Conservation (phyloP, 768 basidiomycete species). For the Panaeolus cyanescens region DNA sequence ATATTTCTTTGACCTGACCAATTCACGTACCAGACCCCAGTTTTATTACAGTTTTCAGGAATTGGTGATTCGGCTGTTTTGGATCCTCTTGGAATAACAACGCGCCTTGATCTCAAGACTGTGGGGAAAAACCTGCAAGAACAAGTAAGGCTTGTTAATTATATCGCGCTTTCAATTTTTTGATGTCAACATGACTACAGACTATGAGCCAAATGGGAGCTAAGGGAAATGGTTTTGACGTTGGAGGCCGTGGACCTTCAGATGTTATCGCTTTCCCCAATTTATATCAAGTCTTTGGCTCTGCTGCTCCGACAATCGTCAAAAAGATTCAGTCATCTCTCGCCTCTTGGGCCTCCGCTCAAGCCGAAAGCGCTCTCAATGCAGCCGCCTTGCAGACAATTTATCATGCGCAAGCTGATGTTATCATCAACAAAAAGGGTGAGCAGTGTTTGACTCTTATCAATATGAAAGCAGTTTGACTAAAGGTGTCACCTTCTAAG, state of each 20-base stretch:
- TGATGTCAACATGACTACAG: background rate
- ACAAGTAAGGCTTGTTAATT: conserved; percentile 30
- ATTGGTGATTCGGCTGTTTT: conserved; percentile 54
- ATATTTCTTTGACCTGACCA: background rate
- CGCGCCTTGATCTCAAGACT: conserved; percentile 45
- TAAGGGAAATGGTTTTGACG: conserved; percentile 38
- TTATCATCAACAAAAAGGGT: conserved; percentile 50
- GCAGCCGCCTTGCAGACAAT: conserved; percentile 43
- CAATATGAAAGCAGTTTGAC: background rate
- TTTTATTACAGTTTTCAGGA: conserved; percentile 55
- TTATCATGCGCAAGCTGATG: conserved; percentile 43
- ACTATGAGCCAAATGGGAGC: conserved; percentile 42
- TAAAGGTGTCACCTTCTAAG: background rate
- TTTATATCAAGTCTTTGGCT: conserved; percentile 47
- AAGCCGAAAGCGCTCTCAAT: conserved; percentile 39
- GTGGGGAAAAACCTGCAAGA: conserved; percentile 63
- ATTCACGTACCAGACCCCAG: conserved; percentile 35
- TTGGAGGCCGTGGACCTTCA: conserved; percentile 44
- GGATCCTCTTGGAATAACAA: conserved; percentile 44
- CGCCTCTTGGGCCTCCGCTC: conserved; percentile 43
- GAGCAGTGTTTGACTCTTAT: conserved; percentile 8
- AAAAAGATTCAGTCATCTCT: conserved; percentile 39
- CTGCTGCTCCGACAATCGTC: conserved; percentile 30
- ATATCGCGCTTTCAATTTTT: background rate
- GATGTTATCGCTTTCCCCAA: conserved; percentile 55